Evolutionary conservation across 768 basidiomycete genomes (phyloP).

Genomic region (Leccinum subgranulosum): DNA sequence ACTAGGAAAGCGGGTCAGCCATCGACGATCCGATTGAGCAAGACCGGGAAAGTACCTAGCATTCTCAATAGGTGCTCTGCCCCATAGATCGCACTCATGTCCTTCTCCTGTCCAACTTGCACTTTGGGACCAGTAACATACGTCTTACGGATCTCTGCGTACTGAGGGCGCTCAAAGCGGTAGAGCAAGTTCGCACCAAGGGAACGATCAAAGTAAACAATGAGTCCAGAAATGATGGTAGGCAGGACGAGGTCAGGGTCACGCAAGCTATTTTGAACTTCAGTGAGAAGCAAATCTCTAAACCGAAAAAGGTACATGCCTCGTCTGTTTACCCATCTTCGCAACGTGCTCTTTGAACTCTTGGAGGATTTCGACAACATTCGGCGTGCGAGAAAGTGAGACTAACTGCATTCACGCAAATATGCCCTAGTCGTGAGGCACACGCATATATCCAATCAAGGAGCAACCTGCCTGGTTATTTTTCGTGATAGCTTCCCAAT

Average conservation of each 20-base stretch:
- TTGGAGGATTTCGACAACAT: conserved; percentile 69
- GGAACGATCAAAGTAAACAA: conserved; percentile 91
- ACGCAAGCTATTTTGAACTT: conserved; percentile 46
- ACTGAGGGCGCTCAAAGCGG: conserved; percentile 93
- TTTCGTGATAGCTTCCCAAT: conserved; percentile 98
- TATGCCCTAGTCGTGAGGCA: background rate
- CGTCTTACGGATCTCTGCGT: conserved; percentile 69
- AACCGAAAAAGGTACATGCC: conserved; percentile 33
- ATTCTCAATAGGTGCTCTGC: conserved; percentile 91
- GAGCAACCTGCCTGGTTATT: conserved; percentile 67
- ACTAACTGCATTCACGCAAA: conserved; percentile 59
- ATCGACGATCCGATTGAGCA: background rate
- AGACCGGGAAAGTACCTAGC: conserved; percentile 61
- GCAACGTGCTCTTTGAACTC: conserved; percentile 71
- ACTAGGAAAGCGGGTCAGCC: conserved; percentile 48
- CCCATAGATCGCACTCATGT: conserved; percentile 90
- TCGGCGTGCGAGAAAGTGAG: conserved; percentile 75
- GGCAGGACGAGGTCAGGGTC: conserved; percentile 68
- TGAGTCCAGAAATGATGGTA: conserved; percentile 81
- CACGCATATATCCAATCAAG: background rate
- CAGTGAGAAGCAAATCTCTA: background rate
- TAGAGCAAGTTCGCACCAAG: conserved; percentile 89
- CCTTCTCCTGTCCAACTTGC: conserved; percentile 64
- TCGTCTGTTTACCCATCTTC: conserved; percentile 43
- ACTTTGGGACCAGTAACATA: conserved; percentile 76